Conservation (phyloP, 2,329 filamentous ascomycete species). For the Clarireedia homoeocarpa region DNA sequence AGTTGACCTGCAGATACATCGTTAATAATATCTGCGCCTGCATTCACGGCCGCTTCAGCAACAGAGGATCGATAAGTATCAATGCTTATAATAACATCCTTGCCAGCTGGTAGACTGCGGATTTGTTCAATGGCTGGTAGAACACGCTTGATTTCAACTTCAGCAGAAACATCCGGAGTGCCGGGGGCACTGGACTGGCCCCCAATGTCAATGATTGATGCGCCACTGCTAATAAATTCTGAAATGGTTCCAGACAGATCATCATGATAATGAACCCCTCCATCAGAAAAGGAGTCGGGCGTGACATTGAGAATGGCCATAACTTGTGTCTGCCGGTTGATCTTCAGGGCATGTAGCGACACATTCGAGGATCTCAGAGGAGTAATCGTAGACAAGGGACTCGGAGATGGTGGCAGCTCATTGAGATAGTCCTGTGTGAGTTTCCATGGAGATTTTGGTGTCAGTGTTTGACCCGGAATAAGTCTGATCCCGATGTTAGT, state of each 20-base stretch:
- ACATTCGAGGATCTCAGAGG: constrained; percentile 42
- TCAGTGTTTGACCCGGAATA: constrained; percentile 45
- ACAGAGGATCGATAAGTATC: constrained; percentile 89
- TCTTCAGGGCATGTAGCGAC: constrained; percentile 50
- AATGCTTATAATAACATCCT: constrained; percentile 67
- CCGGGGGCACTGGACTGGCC: constrained; percentile 87
- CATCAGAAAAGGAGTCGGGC: constrained; percentile 95
- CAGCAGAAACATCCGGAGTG: constrained; percentile 56
- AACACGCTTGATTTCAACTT: constrained; percentile 71
- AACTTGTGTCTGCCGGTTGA: constrained; percentile 55
- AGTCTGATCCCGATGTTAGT: constrained; percentile 35
- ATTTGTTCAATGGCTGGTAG: constrained; percentile 72
- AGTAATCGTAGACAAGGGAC: constrained; percentile 51
- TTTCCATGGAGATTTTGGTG: constrained; percentile 50
- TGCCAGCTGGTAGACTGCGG: constrained; percentile 55
- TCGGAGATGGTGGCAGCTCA: constrained; percentile 41
- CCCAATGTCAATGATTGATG: constrained; percentile 83
- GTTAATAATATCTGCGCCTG: constrained; percentile 89
- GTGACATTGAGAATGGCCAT: constrained; percentile 97
- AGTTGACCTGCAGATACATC: constrained; percentile 80
- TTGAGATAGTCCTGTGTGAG: constrained; percentile 54
- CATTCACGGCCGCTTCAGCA: constrained; percentile 64
- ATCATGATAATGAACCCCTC: constrained; percentile 49
- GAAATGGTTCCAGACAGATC: constrained; percentile 27
- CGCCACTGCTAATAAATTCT: constrained; percentile 49